Evolutionary conservation across 371 early-diverging fungal species (phyloP), one percentile per base, ranked within the genome.

Genomic region (Mortierella sp.): DNA sequence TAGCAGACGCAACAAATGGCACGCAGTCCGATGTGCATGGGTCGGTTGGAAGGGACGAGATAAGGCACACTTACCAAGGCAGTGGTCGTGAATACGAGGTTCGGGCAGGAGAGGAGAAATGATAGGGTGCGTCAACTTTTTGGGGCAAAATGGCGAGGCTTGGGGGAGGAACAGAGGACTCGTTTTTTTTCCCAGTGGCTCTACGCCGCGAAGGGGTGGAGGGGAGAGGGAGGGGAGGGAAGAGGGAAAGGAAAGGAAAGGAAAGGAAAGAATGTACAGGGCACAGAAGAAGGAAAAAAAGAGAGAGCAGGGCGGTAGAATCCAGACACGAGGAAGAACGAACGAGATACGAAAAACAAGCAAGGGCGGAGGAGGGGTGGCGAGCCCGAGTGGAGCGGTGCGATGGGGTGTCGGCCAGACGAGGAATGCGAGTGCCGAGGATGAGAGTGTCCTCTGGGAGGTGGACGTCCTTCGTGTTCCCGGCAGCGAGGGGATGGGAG

Each of bases 151-250:
- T 34, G 34, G 34, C 7, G 10, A 10, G 34, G 10, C 34, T 34
- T 34, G 34, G 7, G 4, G 34, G 10, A n/a, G n/a, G n/a, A n/a
- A n/a, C n/a, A n/a, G n/a, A n/a, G n/a, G n/a, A n/a, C n/a, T n/a
- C n/a, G n/a, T n/a, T n/a, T n/a, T n/a, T n/a, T n/a, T n/a, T n/a
- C n/a, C n/a, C n/a, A n/a, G n/a, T n/a, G n/a, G n/a, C n/a, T n/a
- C n/a, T n/a, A n/a, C n/a, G n/a, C n/a, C n/a, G n/a, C 10, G 34
- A 18, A 52, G 49, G 54, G 50, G 55, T 6, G 21, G 46, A 61
- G 23, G 12, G 4, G 42, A 43, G 48, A 62, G 46, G 16, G 2
- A 45, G 28, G 13, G 30, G 39, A 43, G 54, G 42, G 26, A 23
- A 50, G 42, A 45, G 43, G 19, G 18, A 6, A n/a, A 6, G 48